Evolutionary conservation across 305 asterid genomes (phyloP), one percentile per base, ranked within the genome.

Genomic region (Fraxinus platypoda): DNA sequence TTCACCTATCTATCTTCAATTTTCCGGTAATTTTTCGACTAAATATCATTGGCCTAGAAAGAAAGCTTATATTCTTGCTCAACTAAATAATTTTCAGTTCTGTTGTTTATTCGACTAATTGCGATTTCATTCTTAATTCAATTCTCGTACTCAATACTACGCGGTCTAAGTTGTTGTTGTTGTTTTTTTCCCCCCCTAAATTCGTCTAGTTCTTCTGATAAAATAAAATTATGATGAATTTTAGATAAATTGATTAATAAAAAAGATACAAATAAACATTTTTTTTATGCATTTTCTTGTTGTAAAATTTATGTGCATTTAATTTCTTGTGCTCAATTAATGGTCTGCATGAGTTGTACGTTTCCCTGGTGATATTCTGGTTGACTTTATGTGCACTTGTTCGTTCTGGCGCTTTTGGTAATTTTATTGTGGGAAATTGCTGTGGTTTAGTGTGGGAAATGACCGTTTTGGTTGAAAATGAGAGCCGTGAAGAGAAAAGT

Each of bases 401-500:
- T 12, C 11, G 30, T 81, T 73, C 68, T 49, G 68, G 73, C 66
- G 81, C 81, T 74, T 83, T 72, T 70, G 7, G 21, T 64, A 41
- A 37, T 78, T 25, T 80, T 13, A 19, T 68, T 79, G 54, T 80
- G 54, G 74, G 72, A 66, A 80, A 59, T 57, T 54, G 72, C 13
- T 35, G 71, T 77, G 71, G 57, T 64, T 59, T 82, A 78, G 71
- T 75, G 71, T 41, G 85, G 85, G 87, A 79, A 80, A 87, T 87
- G 94, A 87, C 82, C 84, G 34, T 81, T 85, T 78, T 74, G 84
- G 38, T 74, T 31, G 81, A 90, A 88, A 74, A 95, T 94, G 97
- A 90, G 75, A 89, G 87, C 84, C 19, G 90, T 81, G 85, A 91
- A 88, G 81, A 90, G 91, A 89, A 92, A 84, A 85, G 85, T 95